Conservation (phyloP, 352 stramenopile genomes). For the Globisporangium paddicum region DNA sequence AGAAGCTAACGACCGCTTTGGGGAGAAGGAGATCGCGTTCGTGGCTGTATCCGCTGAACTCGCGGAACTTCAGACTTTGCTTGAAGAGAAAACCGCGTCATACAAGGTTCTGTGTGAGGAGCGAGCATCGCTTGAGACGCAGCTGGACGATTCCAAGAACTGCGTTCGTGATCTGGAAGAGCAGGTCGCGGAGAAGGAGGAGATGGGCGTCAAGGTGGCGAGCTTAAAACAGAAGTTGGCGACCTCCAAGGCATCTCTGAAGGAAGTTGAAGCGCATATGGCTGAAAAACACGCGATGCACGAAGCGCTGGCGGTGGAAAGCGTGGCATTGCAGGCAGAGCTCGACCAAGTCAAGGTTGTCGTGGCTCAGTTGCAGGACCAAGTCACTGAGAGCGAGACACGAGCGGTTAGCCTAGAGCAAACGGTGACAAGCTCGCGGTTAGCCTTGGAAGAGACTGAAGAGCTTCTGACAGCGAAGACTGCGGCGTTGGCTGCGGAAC, state of each 20-base stretch:
- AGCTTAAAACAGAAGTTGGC: constrained; percentile 1
- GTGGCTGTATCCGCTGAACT: not conserved
- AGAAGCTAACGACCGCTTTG: not conserved
- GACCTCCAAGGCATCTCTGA: constrained; percentile 3
- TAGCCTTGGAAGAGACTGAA: not conserved
- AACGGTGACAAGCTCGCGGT: not conserved
- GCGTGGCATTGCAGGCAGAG: not conserved
- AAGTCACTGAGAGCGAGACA: not conserved
- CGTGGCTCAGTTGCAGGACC: not conserved
- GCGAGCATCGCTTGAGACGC: not conserved
- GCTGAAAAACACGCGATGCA: not conserved
- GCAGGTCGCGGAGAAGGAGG: constrained; percentile 9
- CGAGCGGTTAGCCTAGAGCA: not conserved
- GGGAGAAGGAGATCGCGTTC: not conserved
- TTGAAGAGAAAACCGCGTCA: not conserved
- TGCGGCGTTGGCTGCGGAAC: not conserved
- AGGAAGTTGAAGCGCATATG: constrained; percentile 10
- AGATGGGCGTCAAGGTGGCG: not conserved
- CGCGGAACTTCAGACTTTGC: not conserved
- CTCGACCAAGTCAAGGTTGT: not conserved
- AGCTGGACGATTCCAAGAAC: not conserved
- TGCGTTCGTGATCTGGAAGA: constrained; percentile 11
- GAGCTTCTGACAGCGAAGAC: not conserved
- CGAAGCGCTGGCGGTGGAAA: constrained; percentile 1
- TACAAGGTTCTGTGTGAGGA: not conserved